Evolutionary conservation across 73 alveolate species (phyloP), one percentile per base, ranked within the genome.

Genomic region (Halteria grandinella): DNA sequence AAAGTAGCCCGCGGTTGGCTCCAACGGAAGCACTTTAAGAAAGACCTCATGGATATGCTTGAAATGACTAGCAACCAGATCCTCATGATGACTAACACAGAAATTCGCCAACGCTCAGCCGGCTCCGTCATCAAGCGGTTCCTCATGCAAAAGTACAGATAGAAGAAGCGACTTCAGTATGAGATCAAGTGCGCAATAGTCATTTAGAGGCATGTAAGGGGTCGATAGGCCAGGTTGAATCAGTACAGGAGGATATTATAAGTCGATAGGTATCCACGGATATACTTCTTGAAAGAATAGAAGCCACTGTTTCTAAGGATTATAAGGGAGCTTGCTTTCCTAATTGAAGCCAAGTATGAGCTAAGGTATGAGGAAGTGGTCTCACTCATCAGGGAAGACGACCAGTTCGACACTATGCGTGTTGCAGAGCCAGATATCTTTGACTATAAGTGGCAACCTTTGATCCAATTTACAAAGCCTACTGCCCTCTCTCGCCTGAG

Each of bases 271-370:
- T 51, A 32, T 32, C 71, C 83, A 6, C 12, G 41, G 48, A 37
- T 71, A 1, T 82, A 66, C 60, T 66, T 44, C 59, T 69, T 52
- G 14, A 82, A 71, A 50, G 91, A 82, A 32, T 73, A 82, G 51
- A 21, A 25, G 32, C 53, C 52, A 4, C n/a, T 47, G 15, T 29
- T 77, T 18, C 36, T 39, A 10, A 15, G 27, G 17, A 53, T 20
- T 2, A 18, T 77, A 39, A 71, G 58, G 20, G 51, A 17, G 1
- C 11, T 28, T 10, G 49, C 37, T 28, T 66, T 57, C 20, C 39
- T 54, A 1, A 55, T 74, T 32, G 74, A 74, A 34, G 73, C 55
- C 55, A 53, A 37, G 45, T 28, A 54, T 20, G 63, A 55, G 29
- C 10, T 66, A 21, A 40, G 25, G 28, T 34, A 55, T 5, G 86